Evolutionary conservation across 2,329 filamentous ascomycete species (phyloP), one percentile per base, ranked within the genome.

Genomic region (Hypoxylon sp.): DNA sequence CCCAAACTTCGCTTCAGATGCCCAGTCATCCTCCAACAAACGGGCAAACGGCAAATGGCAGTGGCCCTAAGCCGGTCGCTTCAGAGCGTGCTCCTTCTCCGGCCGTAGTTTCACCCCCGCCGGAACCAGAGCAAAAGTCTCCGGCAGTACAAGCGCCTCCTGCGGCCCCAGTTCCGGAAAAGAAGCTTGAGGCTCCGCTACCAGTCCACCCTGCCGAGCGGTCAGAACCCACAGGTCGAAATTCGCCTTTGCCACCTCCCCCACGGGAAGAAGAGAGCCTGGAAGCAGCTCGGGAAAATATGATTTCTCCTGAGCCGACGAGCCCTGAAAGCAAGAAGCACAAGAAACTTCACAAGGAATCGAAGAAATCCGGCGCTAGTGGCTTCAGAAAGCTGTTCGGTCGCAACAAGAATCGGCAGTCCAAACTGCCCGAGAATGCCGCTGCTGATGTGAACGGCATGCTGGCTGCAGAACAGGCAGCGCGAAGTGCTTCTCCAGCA

Each of bases 341-440:
- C 12, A 85, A 84, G 76, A 87, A 86, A 75, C 80, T 87, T 14
- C 85, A 87, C 65, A 88, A 87, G 74, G 82, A 81, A 4, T 73
- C 75, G 63, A 82, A 81, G 74, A 76, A 74, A 60, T 33, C 65
- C 2, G 67, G 68, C 8, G 70, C 75, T 40, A 80, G 81, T 30
- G 86, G 87, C 14, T 83, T 92, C 70, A 85, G 85, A 67, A 91
- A 90, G 77, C 80, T 92, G 42, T 91, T 92, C 72, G 83, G 84
- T 48, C 85, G 87, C 70, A 83, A 81, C 70, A 90, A 87, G 78
- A 89, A 88, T 72, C 81, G 85, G 64, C 73, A 79, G 62, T 89
- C 84, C 33, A 90, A 85, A 77, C 72, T 84, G 20, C 84, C 83
- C 6, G 85, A 87, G 1, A 84, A 84, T 63, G 83, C 85, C 36